phyloP scores from a whole-genome alignment of 73 alveolate species.

The Stentor roeselii region DNA sequence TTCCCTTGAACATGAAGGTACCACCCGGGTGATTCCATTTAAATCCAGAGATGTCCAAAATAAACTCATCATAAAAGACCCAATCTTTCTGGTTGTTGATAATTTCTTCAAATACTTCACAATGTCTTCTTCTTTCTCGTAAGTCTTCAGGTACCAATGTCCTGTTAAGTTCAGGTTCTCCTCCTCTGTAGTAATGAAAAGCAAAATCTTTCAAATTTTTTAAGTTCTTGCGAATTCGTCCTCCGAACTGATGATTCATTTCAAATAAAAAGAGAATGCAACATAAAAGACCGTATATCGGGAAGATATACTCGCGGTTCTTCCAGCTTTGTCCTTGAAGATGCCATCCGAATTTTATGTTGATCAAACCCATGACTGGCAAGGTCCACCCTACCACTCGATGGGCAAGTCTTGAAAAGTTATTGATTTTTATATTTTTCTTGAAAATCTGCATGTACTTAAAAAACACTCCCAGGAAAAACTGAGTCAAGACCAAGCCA shows the following conservation, averaged over 20 bases:
- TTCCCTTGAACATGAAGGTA: not conserved
- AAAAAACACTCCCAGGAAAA: not conserved
- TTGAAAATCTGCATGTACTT: not conserved
- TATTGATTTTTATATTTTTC: not conserved
- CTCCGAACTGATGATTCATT: not conserved
- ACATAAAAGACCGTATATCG: not conserved
- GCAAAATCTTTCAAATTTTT: too few relatives aligned
- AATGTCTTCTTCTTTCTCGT: not conserved
- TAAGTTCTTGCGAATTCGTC: not conserved
- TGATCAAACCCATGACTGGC: not conserved
- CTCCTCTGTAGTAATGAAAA: too few relatives aligned
- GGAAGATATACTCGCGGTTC: not conserved
- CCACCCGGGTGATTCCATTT: constrained; percentile 20
- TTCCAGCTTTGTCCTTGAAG: not conserved
- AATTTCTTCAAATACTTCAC: not conserved
- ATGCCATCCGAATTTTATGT: constrained; percentile 15
- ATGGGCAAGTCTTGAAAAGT: not conserved
- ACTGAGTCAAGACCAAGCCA: not conserved
- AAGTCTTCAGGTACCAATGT: not conserved
- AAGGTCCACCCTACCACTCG: not conserved
- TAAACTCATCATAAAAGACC: not conserved
- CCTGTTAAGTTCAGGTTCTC: too few relatives aligned
- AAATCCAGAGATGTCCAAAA: not conserved
- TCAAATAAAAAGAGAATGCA: not conserved
- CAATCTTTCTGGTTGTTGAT: not conserved